Evolutionary conservation across 805 yeast species (phyloP).

Genomic region (Teunomyces kruisii): DNA sequence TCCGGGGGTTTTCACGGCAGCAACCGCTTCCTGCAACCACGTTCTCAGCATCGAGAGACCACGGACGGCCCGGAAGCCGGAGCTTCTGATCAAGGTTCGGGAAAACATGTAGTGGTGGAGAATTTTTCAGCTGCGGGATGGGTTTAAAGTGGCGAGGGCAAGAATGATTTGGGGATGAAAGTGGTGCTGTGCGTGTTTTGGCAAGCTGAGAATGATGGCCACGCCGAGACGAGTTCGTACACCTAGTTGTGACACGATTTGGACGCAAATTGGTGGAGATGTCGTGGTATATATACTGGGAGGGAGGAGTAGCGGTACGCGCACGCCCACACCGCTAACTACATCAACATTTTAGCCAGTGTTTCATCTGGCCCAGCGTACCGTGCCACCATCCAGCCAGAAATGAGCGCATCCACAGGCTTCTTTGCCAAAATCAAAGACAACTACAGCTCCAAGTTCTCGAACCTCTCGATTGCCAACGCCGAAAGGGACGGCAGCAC

Average conservation of each 20-base stretch:
- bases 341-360: no score
- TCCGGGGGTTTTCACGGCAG: not conserved
- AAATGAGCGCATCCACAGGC: not conserved
- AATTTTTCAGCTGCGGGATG: not conserved
- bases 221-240: no score
- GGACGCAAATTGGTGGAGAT: no score
- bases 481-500: conserved; percentile 39
- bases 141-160: no score
- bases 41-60: not conserved
- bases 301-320: not conserved
- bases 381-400: not conserved
- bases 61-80: not conserved
- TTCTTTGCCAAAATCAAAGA: conserved; percentile 37
- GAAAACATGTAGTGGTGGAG: not conserved
- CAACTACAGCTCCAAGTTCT: conserved; percentile 37
- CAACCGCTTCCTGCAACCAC: not conserved
- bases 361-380: no score
- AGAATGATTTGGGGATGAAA: not conserved
- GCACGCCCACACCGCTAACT: not conserved
- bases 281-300: no score
- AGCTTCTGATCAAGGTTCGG: not conserved
- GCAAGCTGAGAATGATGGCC: no score
- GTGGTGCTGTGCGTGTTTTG: no score
- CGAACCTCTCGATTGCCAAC: conserved; percentile 32
- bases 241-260: no score